Evolutionary conservation across 768 basidiomycete genomes (phyloP), one percentile per base, ranked within the genome.

Genomic region (Vararia minispora): DNA sequence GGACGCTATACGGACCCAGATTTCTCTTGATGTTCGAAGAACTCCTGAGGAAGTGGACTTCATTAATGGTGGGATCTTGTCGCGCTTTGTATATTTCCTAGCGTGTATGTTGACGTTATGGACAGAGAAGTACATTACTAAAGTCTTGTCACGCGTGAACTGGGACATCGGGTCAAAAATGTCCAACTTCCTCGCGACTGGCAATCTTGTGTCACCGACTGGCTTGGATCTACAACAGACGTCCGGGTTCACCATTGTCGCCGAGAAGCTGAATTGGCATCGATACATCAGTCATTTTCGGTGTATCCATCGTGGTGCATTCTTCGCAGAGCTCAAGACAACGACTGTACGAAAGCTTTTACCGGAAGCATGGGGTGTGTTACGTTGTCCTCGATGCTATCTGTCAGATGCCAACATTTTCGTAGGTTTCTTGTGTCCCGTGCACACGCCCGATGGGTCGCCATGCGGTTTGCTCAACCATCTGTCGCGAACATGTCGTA

Each of bases 251-350:
- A 98, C 95, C 1, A 95, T 99, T 49, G 85, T 98, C 24, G 95
- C 92, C 5, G 95, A 99, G 65, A 98, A 98, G 61, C 70, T 99
- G 43, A 99, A 99, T 59, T 99, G 95, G 78, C 81, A 86, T 49
- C 89, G 95, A 26, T 99, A 97, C 59, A 90, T 99, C 59, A 86
- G 85, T 54, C 95, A 99, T 63, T 99, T 99, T 68, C 73, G 95
- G 41, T 95, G 87, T 58, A 90, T 99, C 22, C 95, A 99, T 62
- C 87, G 95, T 62, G 95, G 95, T 58, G 91, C 95, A 26, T 99
- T 99, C 74, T 99, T 99, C 56, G 87, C 92, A 6, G 91, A 98
- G 58, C 75, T 98, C 38, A 97, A 97, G 66, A 99, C 95, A 1
- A 99, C 95, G 0, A 81, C 90, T 16, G 95, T 99, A 39, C 80